Evolutionary conservation across 306 rosid species (phyloP), one percentile per base, ranked within the genome.

Genomic region (Begonia loranthoides): DNA sequence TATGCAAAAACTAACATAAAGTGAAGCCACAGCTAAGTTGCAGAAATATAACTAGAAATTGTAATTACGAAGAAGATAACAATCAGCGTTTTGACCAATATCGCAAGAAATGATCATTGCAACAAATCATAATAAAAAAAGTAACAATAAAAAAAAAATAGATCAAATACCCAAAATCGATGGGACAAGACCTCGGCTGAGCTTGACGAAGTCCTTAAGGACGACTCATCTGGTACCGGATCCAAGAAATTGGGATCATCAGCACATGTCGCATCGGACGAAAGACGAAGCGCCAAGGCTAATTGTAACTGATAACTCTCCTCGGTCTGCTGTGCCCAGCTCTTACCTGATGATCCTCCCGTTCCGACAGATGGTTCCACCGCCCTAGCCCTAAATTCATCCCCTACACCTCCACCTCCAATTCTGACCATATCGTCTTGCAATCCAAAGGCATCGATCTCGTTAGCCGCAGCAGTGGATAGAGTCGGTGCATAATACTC

Each of bases 291-390:
- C 45, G 94, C 96, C 67, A 92, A 61, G 22, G 99, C 96, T 21
- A 83, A 60, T 87, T 92, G 99, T 67, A 92, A 72, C 61, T 87
- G 99, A 65, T 92, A 92, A 57, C 99, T 83, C 80, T 92, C 99
- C 84, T 92, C 99, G 60, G 93, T 87, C 67, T 92, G 99, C 80
- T 92, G 99, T 49, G 99, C 99, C 96, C 99, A 92, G 78, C 93
- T 87, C 83, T 80, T 92, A 66, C 87, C 70, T 0, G 53, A 83
- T 12, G 84, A 79, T 1, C 83, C 84, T 4, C 79, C 76, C 1
- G 58, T 51, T 54, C 68, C 66, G 11, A 60, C 51, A 40, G 71
- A 61, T 13, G 69, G 68, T 16, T 79, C 95, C 16, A 60, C 16
- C 22, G 66, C 63, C 70, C 66, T 76, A 15, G 49, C 72, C 51